A percentile compares a stretch with the other conserved stretches of the same genome.
Evolutionary conservation across 768 basidiomycete genomes (phyloP).

Genomic region (Suillus tomentosus): DNA sequence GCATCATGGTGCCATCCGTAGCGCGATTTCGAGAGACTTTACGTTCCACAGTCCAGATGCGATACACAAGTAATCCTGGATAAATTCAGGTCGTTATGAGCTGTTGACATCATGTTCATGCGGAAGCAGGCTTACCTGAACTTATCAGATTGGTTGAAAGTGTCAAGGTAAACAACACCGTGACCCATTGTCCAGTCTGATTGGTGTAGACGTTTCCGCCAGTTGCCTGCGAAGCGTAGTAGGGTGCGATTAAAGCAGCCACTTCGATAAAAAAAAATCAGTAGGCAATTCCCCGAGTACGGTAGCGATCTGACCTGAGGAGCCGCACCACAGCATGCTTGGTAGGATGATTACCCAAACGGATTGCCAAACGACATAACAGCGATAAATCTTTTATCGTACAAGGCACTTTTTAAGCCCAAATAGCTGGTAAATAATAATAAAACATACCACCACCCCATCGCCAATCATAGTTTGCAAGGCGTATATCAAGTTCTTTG

Average conservation of each 20-base stretch:
- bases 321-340: slow-evolving; percentile 10
- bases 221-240: slow-evolving; percentile 13
- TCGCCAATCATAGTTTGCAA: slow-evolving; percentile 17
- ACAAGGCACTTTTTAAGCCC: background rate
- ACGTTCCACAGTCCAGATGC: slow-evolving; percentile 13
- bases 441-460: slow-evolving; percentile 14
- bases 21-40: background rate
- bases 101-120: background rate
- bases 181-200: slow-evolving; percentile 12
- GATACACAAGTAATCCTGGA: slow-evolving; percentile 13
- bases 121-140: slow-evolving; percentile 9
- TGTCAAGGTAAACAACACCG: slow-evolving; percentile 10
- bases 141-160: slow-evolving; percentile 15
- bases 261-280: background rate
- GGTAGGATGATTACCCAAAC: slow-evolving; percentile 15
- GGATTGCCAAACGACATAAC: slow-evolving; percentile 20
- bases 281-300: background rate
- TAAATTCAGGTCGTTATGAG: background rate
- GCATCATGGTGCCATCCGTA: background rate
- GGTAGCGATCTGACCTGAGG: slow-evolving; percentile 7
- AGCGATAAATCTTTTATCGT: slow-evolving; percentile 19
- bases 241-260: slow-evolving; percentile 9
- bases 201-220: background rate
- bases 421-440: background rate
- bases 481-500: slow-evolving; percentile 25